Conservation (phyloP, 176 grass and related monocot genomes). For the Coix lacrymajobi region DNA sequence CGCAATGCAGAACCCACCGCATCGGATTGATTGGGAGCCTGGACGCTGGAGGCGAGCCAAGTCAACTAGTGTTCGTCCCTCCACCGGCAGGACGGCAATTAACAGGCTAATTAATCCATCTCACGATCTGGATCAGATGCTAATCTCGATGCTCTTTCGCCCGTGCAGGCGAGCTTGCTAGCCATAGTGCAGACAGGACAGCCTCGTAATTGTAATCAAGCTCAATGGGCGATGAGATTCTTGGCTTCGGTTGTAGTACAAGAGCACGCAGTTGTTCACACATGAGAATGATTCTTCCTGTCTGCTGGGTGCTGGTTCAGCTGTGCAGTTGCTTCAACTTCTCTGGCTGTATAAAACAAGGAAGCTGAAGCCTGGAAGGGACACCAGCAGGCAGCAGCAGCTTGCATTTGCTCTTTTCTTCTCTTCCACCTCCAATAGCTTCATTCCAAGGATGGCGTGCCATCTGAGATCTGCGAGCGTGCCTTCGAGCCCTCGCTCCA, state of each 20-base stretch:
- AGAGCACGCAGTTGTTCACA: neutral
- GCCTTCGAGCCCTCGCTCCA: conserved; percentile 14
- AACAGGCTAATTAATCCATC: neutral
- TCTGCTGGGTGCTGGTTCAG: neutral
- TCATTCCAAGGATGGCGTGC: neutral
- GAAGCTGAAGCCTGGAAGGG: neutral
- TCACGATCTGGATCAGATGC: neutral
- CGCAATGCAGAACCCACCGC: neutral
- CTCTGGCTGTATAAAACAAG: neutral
- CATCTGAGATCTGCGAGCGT: conserved; percentile 6
- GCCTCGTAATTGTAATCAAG: neutral
- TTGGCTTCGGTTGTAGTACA: neutral
- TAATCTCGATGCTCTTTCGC: neutral
- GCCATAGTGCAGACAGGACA: neutral
- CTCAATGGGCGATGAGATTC: neutral
- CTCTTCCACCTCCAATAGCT: neutral
- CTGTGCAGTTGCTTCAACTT: neutral
- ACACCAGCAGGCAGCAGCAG: neutral
- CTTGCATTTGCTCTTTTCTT: neutral
- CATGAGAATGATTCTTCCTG: neutral
- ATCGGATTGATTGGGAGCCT: neutral
- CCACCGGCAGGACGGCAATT: neutral
- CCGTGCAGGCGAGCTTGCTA: neutral
- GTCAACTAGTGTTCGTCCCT: neutral
- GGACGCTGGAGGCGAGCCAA: neutral